Evolutionary conservation across 495 filamentous ascomycete genomes (phyloP), one percentile per base, ranked within the genome.

Genomic region (Cercophora newfieldiana): DNA sequence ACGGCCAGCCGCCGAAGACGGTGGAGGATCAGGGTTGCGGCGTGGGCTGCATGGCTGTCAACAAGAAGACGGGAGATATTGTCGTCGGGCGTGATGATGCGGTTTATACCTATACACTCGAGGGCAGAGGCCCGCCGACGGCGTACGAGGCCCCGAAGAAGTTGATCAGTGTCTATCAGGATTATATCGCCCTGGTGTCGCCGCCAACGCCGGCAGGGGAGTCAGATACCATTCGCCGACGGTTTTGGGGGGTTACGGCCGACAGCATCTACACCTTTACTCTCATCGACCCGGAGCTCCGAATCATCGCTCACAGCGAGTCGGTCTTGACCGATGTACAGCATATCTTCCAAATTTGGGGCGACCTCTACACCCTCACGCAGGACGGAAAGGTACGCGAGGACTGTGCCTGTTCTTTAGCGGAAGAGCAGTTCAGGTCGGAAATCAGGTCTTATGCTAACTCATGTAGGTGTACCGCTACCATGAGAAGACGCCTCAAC

Each of bases 21-120:
- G 80, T 99, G 19, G 95, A 99, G 68, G 92, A 97, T 65, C 85
- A 85, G 16, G 95, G 95, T 1, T 97, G 94, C 74, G 94, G 85
- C 16, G 85, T 96, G 29, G 93, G 93, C 0, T 99, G 95, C 71
- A 97, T 99, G 94, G 91, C 91, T 2, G 80, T 93, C 16, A 91
- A 96, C 72, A 84, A 84, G 64, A 83, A 84, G 63, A 90, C 86
- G 5, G 91, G 90, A 0, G 91, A 97, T 68, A 89, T 99, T 59
- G 86, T 98, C 21, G 90, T 98, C 25, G 95, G 88, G 1, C 83
- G 95, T 51, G 94, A 97, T 68, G 95, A 99, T 85, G 95, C 94
- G 2, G 88, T 99, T 63, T 97, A 97, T 78, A 92, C 89, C 59
- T 99, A 98, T 76, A 91, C 91, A 0, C 78, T 89, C 0, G 91